A percentile compares a stretch with the other conserved stretches of the same genome.
phyloP scores from a whole-genome alignment of 2,329 filamentous ascomycete genomes.

The Aureobasidium sp. region DNA sequence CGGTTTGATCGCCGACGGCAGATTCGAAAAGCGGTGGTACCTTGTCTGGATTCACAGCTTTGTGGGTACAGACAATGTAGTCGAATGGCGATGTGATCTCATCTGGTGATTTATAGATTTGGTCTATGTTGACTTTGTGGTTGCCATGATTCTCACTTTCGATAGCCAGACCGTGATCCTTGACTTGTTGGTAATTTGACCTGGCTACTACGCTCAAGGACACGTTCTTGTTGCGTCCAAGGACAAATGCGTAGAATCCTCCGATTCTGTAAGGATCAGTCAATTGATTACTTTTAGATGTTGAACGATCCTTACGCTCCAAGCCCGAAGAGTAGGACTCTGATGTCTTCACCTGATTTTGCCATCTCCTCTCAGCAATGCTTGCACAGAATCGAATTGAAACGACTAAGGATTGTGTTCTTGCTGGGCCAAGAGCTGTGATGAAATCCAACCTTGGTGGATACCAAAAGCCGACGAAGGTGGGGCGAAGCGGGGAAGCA shows the following conservation, averaged over 20 bases:
- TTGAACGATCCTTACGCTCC: constrained; percentile 40
- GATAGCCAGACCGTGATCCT: constrained; percentile 36
- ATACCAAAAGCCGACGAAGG: constrained; percentile 3
- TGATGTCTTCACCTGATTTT: not conserved
- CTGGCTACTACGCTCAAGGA: constrained; percentile 38
- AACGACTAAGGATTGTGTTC: not conserved
- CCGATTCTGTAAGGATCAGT: constrained; percentile 39
- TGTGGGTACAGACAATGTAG: constrained; percentile 42
- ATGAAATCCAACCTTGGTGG: not conserved
- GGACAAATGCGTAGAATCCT: constrained; percentile 51
- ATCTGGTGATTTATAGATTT: constrained; percentile 33
- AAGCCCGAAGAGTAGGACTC: constrained; percentile 47
- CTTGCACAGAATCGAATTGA: not conserved
- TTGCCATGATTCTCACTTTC: constrained; percentile 37
- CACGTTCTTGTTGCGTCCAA: constrained; percentile 37
- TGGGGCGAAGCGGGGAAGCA: not conserved
- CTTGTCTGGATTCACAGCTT: constrained; percentile 34
- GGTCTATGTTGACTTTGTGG: constrained; percentile 22
- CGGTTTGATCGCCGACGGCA: constrained; percentile 38
- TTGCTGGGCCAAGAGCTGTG: not conserved
- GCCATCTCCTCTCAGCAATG: not conserved
- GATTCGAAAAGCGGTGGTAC: constrained; percentile 34
- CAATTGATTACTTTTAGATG: not conserved
- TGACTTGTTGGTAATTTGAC: constrained; percentile 40
- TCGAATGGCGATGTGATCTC: constrained; percentile 33